Base-by-base conservation (phyloP, 2,329 filamentous ascomycete genomes). In the Verticillium nubilum region DNA sequence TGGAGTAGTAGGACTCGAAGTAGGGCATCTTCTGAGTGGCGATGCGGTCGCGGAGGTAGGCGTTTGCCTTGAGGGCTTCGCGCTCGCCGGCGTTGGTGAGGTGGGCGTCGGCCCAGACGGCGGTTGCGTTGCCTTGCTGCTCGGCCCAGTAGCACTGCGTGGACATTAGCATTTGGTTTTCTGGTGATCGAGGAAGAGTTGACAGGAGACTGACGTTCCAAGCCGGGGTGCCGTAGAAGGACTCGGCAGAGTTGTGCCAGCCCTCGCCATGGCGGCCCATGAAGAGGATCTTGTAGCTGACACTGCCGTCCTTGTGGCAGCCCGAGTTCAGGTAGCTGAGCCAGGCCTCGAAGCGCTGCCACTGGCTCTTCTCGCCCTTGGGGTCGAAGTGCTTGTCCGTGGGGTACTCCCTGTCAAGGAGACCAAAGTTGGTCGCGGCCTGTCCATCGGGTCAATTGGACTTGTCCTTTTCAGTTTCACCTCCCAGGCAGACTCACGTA, bases 261-360 rank as follows among this genome's bases (percentile, higher is more conserved):
- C 88, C 88, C 71, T 91, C 82, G 25, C 88, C 89, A 67, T 91
- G 89, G 42, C 89, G 84, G 3, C 84, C 87, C 70, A 90, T 78
- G 71, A 87, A 87, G 29, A 91, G 69, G 10, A 92, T 77, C 67
- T 88, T 87, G 75, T 89, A 91, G 29, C 78, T 74, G 15, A 80
- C 78, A 55, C 76, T 78, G 10, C 71, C 69, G n/a, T 78, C 69
- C 3, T 69, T 66, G 31, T 59, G 57, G 57, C 72, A 71, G 28
- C 69, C 65, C 12, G 63, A 62, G 73, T 87, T 87, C 37, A 90
- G 69, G 26, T 76, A 73, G 23, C 76, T 67, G 28, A 90, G 78
- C 66, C 86, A 86, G 61, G 80, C 70, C 50, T 76, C 75, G 60
- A 90, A 87, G n/a, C 83, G 80, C 70, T 86, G 75, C 87, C 87